phyloP scores from a whole-genome alignment of 345 rosid genomes.

The Cardiospermum halicacabum region DNA sequence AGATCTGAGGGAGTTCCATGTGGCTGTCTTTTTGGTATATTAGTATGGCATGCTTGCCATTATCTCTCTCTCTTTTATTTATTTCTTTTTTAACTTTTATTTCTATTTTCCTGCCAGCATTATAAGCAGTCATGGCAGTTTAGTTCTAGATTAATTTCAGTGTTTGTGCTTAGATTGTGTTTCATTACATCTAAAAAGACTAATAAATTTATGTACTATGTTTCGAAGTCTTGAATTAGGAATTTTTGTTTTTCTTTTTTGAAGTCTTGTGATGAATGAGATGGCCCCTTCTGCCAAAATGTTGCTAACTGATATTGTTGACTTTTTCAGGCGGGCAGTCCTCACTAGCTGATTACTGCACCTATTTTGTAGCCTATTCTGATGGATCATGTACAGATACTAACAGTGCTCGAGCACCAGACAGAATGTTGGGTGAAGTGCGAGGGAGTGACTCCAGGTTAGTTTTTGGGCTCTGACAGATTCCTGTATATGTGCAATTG shows the following conservation, averaged over 20 bases:
- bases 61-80: too few relatives aligned
- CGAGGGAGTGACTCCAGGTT: slow-evolving; percentile 92
- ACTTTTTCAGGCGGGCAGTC: slow-evolving; percentile 90
- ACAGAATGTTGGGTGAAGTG: slow-evolving; percentile 98
- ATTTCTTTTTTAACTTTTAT: too few relatives aligned
- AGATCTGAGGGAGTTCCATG: background rate
- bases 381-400: slow-evolving; percentile 99
- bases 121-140: background rate
- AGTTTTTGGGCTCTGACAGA: slow-evolving; percentile 12
- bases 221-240: background rate
- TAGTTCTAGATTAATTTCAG: background rate
- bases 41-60: background rate
- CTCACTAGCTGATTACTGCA: slow-evolving; percentile 93
- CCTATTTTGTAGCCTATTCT: slow-evolving; percentile 96
- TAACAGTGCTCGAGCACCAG: slow-evolving; percentile 93
- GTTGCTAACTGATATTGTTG: slow-evolving; percentile 14
- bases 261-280: background rate
- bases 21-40: background rate
- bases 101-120: background rate
- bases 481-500: slow-evolving; percentile 7
- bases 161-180: background rate
- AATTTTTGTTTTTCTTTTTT: too few relatives aligned
- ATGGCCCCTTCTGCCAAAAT: background rate
- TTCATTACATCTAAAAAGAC: background rate
- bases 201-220: background rate